phyloP scores from a whole-genome alignment of 805 yeast species.

The Suhomyces xylopsoci region DNA sequence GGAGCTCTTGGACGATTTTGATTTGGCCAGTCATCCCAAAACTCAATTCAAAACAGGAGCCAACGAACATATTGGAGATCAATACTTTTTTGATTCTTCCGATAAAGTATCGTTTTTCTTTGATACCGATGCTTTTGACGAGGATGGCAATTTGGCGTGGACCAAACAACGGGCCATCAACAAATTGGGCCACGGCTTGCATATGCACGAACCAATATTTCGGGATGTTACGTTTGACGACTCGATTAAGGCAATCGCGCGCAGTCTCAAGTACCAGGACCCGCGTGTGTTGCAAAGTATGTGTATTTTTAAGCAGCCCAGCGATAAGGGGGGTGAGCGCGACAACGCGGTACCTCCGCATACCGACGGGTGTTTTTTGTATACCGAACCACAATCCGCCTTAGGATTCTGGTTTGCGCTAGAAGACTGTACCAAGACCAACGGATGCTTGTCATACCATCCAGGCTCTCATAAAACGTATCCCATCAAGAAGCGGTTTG shows the following conservation, averaged over 20 bases:
- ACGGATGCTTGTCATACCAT: slow-evolving; percentile 66
- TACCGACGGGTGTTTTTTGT: slow-evolving; percentile 71
- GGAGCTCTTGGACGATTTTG: slow-evolving; percentile 46
- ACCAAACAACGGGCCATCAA: slow-evolving; percentile 60
- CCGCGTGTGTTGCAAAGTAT: slow-evolving; percentile 76
- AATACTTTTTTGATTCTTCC: slow-evolving; percentile 64
- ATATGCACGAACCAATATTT: slow-evolving; percentile 52
- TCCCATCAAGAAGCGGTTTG: slow-evolving; percentile 61
- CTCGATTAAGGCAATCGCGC: slow-evolving; percentile 50
- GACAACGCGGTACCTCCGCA: slow-evolving; percentile 71
- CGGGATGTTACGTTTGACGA: slow-evolving; percentile 48
- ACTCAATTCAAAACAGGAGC: slow-evolving; percentile 66
- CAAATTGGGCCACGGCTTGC: slow-evolving; percentile 79
- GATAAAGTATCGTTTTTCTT: slow-evolving; percentile 69
- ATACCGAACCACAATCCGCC: slow-evolving; percentile 67
- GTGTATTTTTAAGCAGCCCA: slow-evolving; percentile 76
- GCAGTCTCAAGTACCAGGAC: slow-evolving; percentile 51
- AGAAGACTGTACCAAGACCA: slow-evolving; percentile 63
- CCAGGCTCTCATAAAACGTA: slow-evolving; percentile 68
- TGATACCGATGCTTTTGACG: slow-evolving; percentile 66
- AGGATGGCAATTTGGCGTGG: slow-evolving; percentile 46
- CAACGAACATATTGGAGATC: slow-evolving; percentile 66
- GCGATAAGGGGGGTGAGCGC: slow-evolving; percentile 16
- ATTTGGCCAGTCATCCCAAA: slow-evolving; percentile 57
- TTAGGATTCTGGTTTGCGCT: slow-evolving; percentile 81